Conservation (phyloP, 805 yeast species). For the Danielozyma ontarioensis region DNA sequence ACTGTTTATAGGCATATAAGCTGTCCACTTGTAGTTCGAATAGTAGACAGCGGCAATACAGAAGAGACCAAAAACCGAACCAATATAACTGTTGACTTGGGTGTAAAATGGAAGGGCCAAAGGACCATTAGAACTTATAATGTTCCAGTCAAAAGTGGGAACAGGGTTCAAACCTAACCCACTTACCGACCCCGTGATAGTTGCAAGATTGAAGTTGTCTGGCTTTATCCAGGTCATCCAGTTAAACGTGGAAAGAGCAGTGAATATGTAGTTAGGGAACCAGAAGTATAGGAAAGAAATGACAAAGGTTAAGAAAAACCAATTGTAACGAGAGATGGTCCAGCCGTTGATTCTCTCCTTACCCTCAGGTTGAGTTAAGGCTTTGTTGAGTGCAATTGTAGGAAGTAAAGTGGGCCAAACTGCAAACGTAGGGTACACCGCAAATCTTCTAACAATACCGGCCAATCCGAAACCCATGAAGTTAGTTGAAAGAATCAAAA, state of each 20-base stretch:
- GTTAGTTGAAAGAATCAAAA: conserved; percentile 9
- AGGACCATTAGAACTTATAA: conserved; percentile 2
- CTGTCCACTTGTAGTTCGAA: conserved; percentile 23
- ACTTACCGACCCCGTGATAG: conserved; percentile 4
- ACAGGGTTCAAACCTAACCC: conserved; percentile 8
- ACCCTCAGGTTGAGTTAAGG: conserved; percentile 3
- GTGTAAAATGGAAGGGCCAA: conserved; percentile 4
- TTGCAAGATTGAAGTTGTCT: conserved; percentile 3
- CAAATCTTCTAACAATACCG: conserved; percentile 10
- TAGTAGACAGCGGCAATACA: conserved; percentile 23
- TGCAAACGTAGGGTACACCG: conserved; percentile 6
- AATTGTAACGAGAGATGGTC: conserved; percentile 5
- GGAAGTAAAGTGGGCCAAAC: conserved; percentile 8
- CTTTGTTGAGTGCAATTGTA: conserved; percentile 4
- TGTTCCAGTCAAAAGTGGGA: conserved; percentile 7
- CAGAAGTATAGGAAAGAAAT: conserved; percentile 6
- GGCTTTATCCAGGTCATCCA: conserved; percentile 11
- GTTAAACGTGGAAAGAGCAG: conserved; percentile 6
- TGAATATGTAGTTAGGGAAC: conserved; percentile 7
- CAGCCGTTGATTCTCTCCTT: conserved; percentile 6
- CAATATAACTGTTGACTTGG: conserved; percentile 8
- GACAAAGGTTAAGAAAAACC: conserved; percentile 2
- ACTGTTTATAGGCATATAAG: conserved; percentile 21
- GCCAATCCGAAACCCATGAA: conserved; percentile 15
- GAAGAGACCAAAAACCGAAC: conserved; percentile 15